These are phyloP conservation scores for Chaetomium tenue DNA, from an alignment of 495 filamentous ascomycete genomes.

Conservation along the genomic window DNA sequence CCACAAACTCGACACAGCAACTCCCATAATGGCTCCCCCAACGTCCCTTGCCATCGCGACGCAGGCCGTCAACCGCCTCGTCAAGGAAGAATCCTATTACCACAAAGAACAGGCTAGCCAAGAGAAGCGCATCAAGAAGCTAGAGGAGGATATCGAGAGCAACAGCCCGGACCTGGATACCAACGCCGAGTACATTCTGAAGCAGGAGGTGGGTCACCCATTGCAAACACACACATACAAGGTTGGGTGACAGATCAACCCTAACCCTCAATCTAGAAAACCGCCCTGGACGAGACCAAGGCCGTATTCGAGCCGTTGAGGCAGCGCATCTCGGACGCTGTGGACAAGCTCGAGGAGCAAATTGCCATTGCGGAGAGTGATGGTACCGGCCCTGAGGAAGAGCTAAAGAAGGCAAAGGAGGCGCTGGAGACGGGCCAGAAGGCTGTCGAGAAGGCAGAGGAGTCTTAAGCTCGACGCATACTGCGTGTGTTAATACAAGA, in stretches of 20 bases:
- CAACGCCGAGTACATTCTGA: constrained; percentile 68
- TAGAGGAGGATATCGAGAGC: constrained; percentile 51
- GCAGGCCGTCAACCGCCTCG: constrained; percentile 63
- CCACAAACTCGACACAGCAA: background rate
- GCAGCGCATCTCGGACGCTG: constrained; percentile 62
- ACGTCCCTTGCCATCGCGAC: constrained; percentile 36
- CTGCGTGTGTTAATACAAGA: background rate
- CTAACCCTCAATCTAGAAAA: constrained; percentile 52
- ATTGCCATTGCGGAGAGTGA: constrained; percentile 55
- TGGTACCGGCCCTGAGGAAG: constrained; percentile 57
- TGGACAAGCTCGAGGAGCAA: constrained; percentile 64
- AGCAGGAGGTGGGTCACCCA: constrained; percentile 70
- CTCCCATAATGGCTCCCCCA: constrained; percentile 33
- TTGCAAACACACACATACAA: background rate
- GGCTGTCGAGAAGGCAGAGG: constrained; percentile 27
- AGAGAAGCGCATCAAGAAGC: constrained; percentile 65
- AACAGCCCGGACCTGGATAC: constrained; percentile 52
- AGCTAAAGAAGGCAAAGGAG: constrained; percentile 60
- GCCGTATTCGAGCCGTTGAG: constrained; percentile 69
- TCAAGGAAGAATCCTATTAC: constrained; percentile 90
- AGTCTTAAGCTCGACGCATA: constrained; percentile 7
- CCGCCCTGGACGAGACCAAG: constrained; percentile 77
- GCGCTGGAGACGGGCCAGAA: constrained; percentile 44
- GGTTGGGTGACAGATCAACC: constrained; percentile 24
- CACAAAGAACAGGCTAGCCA: constrained; percentile 76